Conservation (phyloP, 306 rosid species). For the Rosa lucieae region DNA sequence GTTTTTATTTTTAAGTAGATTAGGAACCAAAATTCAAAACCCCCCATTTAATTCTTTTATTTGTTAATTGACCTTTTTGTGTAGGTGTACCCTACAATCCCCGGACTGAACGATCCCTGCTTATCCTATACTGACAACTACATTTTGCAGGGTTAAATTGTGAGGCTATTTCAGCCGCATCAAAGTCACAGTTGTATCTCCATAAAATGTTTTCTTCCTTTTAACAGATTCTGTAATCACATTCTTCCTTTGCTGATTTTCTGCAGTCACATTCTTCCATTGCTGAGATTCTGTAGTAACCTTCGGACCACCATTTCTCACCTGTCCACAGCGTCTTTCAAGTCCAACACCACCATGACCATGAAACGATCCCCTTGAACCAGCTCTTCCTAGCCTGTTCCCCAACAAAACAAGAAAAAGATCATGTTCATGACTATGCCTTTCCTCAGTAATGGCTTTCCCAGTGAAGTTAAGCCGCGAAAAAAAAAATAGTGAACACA, state of each 20-base stretch:
- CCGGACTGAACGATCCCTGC: too few relatives aligned
- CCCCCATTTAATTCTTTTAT: too few relatives aligned
- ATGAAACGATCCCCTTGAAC: neutral
- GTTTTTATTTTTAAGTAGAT: too few relatives aligned
- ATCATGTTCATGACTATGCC: neutral
- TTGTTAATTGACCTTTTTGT: too few relatives aligned
- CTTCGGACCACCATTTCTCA: slow-evolving; percentile 17
- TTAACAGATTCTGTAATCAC: neutral
- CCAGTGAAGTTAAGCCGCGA: too few relatives aligned
- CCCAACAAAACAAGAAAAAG: neutral
- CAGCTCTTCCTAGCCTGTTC: neutral
- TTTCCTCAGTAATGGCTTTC: too few relatives aligned
- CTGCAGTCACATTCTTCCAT: neutral
- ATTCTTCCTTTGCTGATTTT: neutral
- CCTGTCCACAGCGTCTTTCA: slow-evolving; percentile 29
- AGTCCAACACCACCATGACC: neutral
- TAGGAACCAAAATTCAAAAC: too few relatives aligned
- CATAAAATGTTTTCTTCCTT: neutral
- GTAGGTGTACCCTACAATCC: too few relatives aligned
- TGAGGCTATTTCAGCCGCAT: too few relatives aligned
- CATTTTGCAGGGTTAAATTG: too few relatives aligned
- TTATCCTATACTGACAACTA: too few relatives aligned
- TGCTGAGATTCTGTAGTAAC: slow-evolving; percentile 10
- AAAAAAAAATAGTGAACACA: neutral
- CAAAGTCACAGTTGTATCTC: slow-evolving; percentile 21